phyloP scores from a whole-genome alignment of 1,284 basidiomycete species.

The Cryptococcus deneoformans region DNA sequence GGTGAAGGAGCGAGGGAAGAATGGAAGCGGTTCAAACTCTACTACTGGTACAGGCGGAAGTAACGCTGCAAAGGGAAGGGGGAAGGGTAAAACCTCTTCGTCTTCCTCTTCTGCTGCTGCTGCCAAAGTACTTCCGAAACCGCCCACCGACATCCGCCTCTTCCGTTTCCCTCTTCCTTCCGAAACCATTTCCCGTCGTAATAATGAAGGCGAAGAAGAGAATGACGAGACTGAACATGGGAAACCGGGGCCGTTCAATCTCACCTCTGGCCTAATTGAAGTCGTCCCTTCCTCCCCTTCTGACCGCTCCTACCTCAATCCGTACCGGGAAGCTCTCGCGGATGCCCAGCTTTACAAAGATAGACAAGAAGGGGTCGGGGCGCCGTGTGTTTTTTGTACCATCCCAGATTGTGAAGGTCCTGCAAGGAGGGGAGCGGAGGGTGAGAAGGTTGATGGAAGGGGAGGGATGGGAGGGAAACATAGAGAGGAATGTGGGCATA shows the following conservation, averaged over 20 bases:
- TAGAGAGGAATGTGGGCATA: slow-evolving; percentile 45
- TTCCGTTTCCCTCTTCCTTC: slow-evolving; percentile 38
- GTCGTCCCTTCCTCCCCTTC: slow-evolving; percentile 14
- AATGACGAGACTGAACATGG: neutral
- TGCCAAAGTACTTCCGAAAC: slow-evolving; percentile 17
- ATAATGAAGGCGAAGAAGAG: neutral
- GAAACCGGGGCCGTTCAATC: slow-evolving; percentile 21
- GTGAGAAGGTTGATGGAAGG: slow-evolving; percentile 44
- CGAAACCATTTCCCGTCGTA: slow-evolving; percentile 12
- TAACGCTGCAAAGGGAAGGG: slow-evolving; percentile 13
- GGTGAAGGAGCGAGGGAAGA: slow-evolving; percentile 18
- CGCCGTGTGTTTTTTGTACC: slow-evolving; percentile 42
- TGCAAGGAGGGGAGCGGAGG: slow-evolving; percentile 40
- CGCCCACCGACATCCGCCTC: slow-evolving; percentile 42
- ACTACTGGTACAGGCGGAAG: neutral
- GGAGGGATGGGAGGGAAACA: slow-evolving; percentile 43
- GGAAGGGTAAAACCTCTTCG: slow-evolving; percentile 26
- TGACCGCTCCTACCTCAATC: slow-evolving; percentile 27
- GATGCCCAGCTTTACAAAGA: slow-evolving; percentile 34
- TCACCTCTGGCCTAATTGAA: slow-evolving; percentile 38
- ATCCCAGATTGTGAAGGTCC: slow-evolving; percentile 49
- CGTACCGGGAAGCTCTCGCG: slow-evolving; percentile 29
- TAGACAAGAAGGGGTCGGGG: slow-evolving; percentile 14
- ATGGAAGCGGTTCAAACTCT: neutral
- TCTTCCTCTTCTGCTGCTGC: neutral